Evolutionary conservation across 306 rosid species (phyloP), one percentile per base, ranked within the genome.

Genomic region (Fragaria ananassa): DNA sequence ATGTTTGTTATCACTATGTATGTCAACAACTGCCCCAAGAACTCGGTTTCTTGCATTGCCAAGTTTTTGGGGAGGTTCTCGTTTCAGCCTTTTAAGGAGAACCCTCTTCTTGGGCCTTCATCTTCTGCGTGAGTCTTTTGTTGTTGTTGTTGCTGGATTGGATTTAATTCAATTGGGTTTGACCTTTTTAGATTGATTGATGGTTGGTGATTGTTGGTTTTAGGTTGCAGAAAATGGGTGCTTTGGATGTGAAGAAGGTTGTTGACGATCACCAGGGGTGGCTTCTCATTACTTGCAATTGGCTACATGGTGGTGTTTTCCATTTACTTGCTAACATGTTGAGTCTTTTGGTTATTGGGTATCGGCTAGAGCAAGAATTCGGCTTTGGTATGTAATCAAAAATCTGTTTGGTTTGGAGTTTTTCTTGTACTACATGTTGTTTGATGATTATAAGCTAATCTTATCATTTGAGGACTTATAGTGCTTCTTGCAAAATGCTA

Each of bases 341-440:
- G 88, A 89, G 98, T 57, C 89, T 95, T 81, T 86, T 95, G 11
- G 87, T 92, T 66, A 90, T 92, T 76, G 98, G 98, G 72, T 89
- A 90, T 71, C 97, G 98, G 76, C 96, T 95, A 29, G 98, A 95
- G 86, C 98, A 89, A 86, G 98, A 95, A 82, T 95, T 95, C 66
- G 98, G 97, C 35, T 95, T 95, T 65, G 85, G 98, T 95, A 90
- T 68, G 94, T 82, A 47, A 81, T 42, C 23, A 0, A 10, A 27
- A 76, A 15, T 72, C 46, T 18, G 68, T 77, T 49, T 66, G 25
- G 21, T 65, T 57, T 3, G 11, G 0, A 42, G 3, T 9, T 39
- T 25, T 13, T 35, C 1, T 72, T 13, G 10, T 31, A 17, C 4
- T 10, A 25, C 34, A 23, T 70, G 34, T 47, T 19, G 47, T 75